Conservation (phyloP, 2,329 filamentous ascomycete genomes). For the Trichothecium sympodiale region DNA sequence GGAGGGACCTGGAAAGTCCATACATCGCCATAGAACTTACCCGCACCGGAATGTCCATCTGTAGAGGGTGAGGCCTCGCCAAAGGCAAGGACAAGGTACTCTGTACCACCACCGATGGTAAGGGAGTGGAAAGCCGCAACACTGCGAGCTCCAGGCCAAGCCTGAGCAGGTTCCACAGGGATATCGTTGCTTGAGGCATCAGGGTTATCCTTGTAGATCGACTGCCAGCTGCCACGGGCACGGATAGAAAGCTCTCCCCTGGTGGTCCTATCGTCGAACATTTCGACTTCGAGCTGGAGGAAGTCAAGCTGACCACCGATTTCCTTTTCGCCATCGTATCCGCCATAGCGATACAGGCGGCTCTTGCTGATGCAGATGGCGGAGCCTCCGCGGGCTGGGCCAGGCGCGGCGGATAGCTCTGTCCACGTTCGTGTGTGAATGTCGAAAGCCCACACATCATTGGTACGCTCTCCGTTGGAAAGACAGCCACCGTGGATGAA, state of each 20-base stretch:
- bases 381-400: constrained; percentile 53
- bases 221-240: constrained; percentile 44
- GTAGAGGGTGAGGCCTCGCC: constrained; percentile 42
- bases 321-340: constrained; percentile 61
- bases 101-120: constrained; percentile 45
- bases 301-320: constrained; percentile 64
- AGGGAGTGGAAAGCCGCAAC: constrained; percentile 44
- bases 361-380: constrained; percentile 53
- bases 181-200: constrained; percentile 24
- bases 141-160: constrained; percentile 42
- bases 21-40: constrained; percentile 46
- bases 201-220: constrained; percentile 27
- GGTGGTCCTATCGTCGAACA: constrained; percentile 37
- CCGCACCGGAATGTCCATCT: constrained; percentile 37
- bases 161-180: constrained; percentile 19
- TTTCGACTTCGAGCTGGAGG: constrained; percentile 44
- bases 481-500: constrained; percentile 70
- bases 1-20: constrained; percentile 55
- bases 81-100: constrained; percentile 51
- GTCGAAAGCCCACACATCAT: constrained; percentile 72
- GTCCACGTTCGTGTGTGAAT: constrained; percentile 54
- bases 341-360: constrained; percentile 68
- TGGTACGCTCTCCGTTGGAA: constrained; percentile 44
- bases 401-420: constrained; percentile 55
- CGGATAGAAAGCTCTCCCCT: constrained; percentile 38